Conservation (phyloP, 1,139 yeast genomes). For the Geotrichum australiense region DNA sequence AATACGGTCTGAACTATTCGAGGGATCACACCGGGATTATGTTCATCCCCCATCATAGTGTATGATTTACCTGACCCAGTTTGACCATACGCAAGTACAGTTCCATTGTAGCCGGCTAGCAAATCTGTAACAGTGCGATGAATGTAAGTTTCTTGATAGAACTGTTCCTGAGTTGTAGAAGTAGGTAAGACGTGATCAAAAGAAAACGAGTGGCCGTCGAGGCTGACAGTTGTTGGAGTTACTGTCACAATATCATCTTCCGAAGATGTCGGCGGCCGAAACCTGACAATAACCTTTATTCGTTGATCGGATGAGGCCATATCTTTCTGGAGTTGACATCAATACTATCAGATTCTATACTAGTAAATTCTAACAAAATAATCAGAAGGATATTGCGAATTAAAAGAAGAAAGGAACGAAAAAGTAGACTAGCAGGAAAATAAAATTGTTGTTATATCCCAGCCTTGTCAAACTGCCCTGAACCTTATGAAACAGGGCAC, state of each 20-base stretch:
- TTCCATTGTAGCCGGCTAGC: conserved; percentile 74
- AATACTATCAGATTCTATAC: too few species aligned
- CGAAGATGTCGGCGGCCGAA: conserved; percentile 41
- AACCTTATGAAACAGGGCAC: too few species aligned
- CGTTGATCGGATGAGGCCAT: conserved; percentile 15
- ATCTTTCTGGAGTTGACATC: too few species aligned
- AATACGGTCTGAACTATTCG: conserved; percentile 64
- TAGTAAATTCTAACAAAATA: too few species aligned
- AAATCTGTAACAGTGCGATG: conserved; percentile 53
- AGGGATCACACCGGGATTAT: conserved; percentile 57
- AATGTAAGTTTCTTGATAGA: conserved; percentile 10
- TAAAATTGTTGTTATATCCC: too few species aligned
- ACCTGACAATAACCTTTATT: conserved; percentile 59
- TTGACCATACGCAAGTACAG: conserved; percentile 83
- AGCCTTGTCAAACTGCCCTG: too few species aligned
- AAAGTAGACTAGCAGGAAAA: too few species aligned
- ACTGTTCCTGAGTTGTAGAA: conserved; percentile 43
- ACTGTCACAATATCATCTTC: not conserved
- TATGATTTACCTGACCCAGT: conserved; percentile 83
- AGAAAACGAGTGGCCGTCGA: conserved; percentile 38
- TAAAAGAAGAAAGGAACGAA: too few species aligned
- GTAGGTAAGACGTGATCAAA: conserved; percentile 63
- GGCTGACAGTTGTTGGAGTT: not conserved
- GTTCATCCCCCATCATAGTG: conserved; percentile 66
- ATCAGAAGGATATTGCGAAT: too few species aligned